Evolutionary conservation across 192 early-diverging fungal genomes (phyloP).

Genomic region (Coemansia sp.): DNA sequence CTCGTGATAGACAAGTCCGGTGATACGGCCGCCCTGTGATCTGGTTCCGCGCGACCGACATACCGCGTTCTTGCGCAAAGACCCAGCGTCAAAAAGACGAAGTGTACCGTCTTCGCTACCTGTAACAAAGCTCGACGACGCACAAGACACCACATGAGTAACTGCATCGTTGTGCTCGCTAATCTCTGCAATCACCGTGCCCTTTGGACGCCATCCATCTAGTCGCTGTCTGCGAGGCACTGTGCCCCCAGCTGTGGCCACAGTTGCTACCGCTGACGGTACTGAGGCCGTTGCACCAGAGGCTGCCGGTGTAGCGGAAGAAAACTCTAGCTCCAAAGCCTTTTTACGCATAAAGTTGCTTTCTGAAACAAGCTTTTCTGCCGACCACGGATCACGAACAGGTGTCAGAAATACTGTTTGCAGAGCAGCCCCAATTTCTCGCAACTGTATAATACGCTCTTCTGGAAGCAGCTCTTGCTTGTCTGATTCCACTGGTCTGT

Average conservation of each 20-base stretch:
- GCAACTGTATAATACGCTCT: conserved; percentile 26
- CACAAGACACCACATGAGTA: conserved; percentile 67
- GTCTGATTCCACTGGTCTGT: neutral
- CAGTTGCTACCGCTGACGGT: neutral
- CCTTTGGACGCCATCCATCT: conserved; percentile 74
- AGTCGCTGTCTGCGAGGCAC: conserved; percentile 27
- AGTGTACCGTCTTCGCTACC: conserved; percentile 83
- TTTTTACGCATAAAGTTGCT: conserved; percentile 52
- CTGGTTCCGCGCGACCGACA: conserved; percentile 75
- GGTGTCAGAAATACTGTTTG: conserved; percentile 50
- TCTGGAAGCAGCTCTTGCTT: neutral
- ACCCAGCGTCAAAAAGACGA: conserved; percentile 79
- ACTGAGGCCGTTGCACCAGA: conserved; percentile 3
- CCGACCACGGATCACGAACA: conserved; percentile 27
- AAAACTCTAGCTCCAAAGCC: conserved; percentile 57
- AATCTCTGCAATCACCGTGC: conserved; percentile 76
- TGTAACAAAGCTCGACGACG: conserved; percentile 77
- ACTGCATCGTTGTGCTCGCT: conserved; percentile 83
- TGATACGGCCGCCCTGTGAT: conserved; percentile 72
- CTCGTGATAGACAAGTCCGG: conserved; percentile 75
- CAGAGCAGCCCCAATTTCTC: conserved; percentile 42
- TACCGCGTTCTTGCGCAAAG: conserved; percentile 83
- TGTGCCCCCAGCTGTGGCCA: neutral
- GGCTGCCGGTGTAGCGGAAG: conserved; percentile 15
- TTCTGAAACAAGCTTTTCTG: neutral